phyloP scores from a whole-genome alignment of 2,329 filamentous ascomycete species.

The Basipetospora sp. region DNA sequence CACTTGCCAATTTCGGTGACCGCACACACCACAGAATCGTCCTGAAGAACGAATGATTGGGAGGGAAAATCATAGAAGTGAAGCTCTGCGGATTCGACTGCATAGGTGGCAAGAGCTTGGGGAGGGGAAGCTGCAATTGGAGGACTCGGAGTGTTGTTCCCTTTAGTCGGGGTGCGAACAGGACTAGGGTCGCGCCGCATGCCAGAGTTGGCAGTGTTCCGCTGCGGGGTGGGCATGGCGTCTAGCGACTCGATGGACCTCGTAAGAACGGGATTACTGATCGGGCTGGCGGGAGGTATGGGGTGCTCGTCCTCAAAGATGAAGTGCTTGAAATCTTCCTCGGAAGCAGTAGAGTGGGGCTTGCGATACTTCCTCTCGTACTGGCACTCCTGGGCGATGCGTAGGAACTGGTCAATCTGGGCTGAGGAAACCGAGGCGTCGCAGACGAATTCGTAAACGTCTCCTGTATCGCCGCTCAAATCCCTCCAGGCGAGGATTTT shows the following conservation, averaged over 20 bases:
- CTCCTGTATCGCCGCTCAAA: constrained; percentile 79
- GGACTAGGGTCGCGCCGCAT: constrained; percentile 27
- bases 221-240: constrained; percentile 36
- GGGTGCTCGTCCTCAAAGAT: constrained; percentile 54
- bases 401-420: constrained; percentile 66
- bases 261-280: constrained; percentile 41
- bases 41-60: constrained; percentile 71
- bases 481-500: constrained; percentile 90
- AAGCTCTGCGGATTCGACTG: constrained; percentile 65
- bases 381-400: constrained; percentile 79
- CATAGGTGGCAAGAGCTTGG: constrained; percentile 55
- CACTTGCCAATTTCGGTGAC: constrained; percentile 80
- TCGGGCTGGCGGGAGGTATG: constrained; percentile 48
- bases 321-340: constrained; percentile 69
- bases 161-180: constrained; percentile 8
- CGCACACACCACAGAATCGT: constrained; percentile 56
- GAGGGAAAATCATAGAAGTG: constrained; percentile 86
- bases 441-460: constrained; percentile 97
- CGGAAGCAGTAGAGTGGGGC: constrained; percentile 63
- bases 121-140: constrained; percentile 31
- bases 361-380: constrained; percentile 92
- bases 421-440: constrained; percentile 55
- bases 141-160: background rate
- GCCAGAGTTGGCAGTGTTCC: constrained; percentile 27
- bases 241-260: constrained; percentile 44